Percentiles rank a stretch among this genome's conserved stretches.
Evolutionary conservation across 1,284 basidiomycete genomes (phyloP).

Genomic region (Microbotryomycetes sp.): DNA sequence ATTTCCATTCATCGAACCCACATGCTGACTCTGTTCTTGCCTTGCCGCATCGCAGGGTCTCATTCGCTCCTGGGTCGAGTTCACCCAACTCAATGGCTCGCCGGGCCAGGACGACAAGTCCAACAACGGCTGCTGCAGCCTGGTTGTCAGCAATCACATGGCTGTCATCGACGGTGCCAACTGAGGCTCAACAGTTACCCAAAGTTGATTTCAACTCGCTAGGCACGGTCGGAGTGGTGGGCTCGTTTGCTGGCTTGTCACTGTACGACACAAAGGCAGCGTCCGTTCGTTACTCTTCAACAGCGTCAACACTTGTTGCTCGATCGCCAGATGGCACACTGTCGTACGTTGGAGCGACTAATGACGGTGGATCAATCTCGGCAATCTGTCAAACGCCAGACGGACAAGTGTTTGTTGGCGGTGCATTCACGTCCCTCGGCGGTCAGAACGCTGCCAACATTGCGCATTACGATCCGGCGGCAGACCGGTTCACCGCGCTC

Average conservation of each 20-base stretch:
- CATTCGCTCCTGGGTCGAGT: too few species aligned
- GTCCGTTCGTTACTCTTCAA: slow-evolving; percentile 31
- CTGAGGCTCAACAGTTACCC: slow-evolving; percentile 48
- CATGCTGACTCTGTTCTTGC: too few species aligned
- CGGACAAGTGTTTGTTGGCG: slow-evolving; percentile 40
- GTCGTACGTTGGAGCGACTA: slow-evolving; percentile 38
- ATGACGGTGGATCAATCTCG: slow-evolving; percentile 39
- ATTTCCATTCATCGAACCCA: too few species aligned
- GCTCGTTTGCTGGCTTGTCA: slow-evolving; percentile 77
- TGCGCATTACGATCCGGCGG: slow-evolving; percentile 64
- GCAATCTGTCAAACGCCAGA: slow-evolving; percentile 39
- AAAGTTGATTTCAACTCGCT: slow-evolving; percentile 73
- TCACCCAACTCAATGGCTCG: too few species aligned
- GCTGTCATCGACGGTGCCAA: not conserved
- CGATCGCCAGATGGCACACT: slow-evolving; percentile 38
- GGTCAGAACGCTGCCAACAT: slow-evolving; percentile 56
- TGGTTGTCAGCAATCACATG: not conserved
- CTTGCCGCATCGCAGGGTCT: too few species aligned
- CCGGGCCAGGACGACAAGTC: not conserved
- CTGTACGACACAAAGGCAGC: slow-evolving; percentile 51
- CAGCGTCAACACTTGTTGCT: slow-evolving; percentile 36
- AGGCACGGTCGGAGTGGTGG: slow-evolving; percentile 79
- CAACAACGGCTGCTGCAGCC: not conserved
- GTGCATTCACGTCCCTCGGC: slow-evolving; percentile 40
- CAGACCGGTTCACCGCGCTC: slow-evolving; percentile 63